Conservation (phyloP, 345 rosid species). For the Syzygium aromaticum region DNA sequence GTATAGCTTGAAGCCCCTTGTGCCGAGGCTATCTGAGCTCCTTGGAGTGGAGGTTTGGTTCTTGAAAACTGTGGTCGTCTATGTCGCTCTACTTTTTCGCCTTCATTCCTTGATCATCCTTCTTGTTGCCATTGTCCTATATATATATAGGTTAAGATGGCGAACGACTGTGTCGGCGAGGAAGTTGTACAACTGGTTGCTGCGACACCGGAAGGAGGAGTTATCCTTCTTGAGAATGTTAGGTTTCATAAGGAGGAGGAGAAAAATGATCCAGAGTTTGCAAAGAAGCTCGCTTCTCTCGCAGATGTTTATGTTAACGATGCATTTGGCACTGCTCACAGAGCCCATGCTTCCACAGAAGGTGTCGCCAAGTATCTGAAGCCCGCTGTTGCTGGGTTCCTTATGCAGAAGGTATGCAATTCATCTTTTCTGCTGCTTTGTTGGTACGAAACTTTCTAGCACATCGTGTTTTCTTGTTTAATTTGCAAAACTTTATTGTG, state of each 20-base stretch:
- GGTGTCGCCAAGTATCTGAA: conserved; percentile 80
- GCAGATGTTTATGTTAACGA: conserved; percentile 87
- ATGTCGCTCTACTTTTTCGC: not conserved
- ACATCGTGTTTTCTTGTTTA: not conserved
- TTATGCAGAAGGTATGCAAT: conserved; percentile 73
- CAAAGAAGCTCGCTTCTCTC: conserved; percentile 87
- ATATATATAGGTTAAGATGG: conserved; percentile 58
- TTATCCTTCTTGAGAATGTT: conserved; percentile 80
- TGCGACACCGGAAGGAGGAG: conserved; percentile 62
- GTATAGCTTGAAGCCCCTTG: conserved; percentile 93
- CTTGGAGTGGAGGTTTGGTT: conserved; percentile 62
- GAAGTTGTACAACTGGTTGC: conserved; percentile 75
- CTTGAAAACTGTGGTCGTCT: not conserved
- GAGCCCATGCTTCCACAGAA: conserved; percentile 94
- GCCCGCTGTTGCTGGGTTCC: conserved; percentile 95
- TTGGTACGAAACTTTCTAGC: not conserved
- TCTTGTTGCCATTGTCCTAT: not conserved
- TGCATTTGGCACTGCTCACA: conserved; percentile 92
- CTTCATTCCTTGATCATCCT: not conserved
- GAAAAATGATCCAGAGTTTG: conserved; percentile 89
- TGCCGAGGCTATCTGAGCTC: conserved; percentile 78
- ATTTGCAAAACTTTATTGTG: not conserved
- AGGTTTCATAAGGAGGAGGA: conserved; percentile 94
- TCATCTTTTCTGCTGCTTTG: not conserved
- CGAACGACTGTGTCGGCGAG: conserved; percentile 70